Evolutionary conservation across 257 asterid genomes (phyloP), one percentile per base, ranked within the genome.

Genomic region (Gentiana dahurica): DNA sequence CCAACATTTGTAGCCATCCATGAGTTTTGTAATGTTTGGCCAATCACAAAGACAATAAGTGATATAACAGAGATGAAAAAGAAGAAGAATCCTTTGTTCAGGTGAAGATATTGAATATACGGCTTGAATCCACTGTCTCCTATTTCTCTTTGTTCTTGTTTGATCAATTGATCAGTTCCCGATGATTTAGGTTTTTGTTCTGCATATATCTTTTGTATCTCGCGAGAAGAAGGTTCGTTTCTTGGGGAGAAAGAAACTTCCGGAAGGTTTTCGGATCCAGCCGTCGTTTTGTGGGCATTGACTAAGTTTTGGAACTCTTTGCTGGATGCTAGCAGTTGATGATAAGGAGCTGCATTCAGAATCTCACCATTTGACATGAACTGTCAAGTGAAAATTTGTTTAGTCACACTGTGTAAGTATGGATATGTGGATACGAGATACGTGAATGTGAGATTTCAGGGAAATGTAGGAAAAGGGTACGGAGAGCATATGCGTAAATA

Each of bases 331-430:
- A 86, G 74, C 74, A 89, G 49, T 59, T 82, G 73, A 51, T 76
- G 53, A 57, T 80, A 80, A 13, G 93, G 76, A 58, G 85, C 93
- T 46, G 78, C 79, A 55, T 75, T 72, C 64, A 75, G 61, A 63
- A 89, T 77, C 68, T 79, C 78, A 46, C 96, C 95, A 59, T 80
- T 80, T 57, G 85, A 78, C 82, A 89, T 74, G 64, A 86, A 73
- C 97, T 89, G 79, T 64, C 32, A 43, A 70, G 59, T 41, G 46
- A 41, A 41, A 41, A 10, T 41, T 4, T 0, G 46, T 39, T 39
- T 2, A 41, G 46, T 41, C 46, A 43, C 9, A 13, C 3, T 59
- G 55, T 24, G 15, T 4, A 33, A 36, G n/a, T 59, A 12, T 34
- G 44, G 1, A 24, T 24, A 24, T 24, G 24, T 24, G 24, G 24